These are phyloP conservation scores for Lachancea waltii DNA, from an alignment of 805 yeast species.

Conservation along the genomic window DNA sequence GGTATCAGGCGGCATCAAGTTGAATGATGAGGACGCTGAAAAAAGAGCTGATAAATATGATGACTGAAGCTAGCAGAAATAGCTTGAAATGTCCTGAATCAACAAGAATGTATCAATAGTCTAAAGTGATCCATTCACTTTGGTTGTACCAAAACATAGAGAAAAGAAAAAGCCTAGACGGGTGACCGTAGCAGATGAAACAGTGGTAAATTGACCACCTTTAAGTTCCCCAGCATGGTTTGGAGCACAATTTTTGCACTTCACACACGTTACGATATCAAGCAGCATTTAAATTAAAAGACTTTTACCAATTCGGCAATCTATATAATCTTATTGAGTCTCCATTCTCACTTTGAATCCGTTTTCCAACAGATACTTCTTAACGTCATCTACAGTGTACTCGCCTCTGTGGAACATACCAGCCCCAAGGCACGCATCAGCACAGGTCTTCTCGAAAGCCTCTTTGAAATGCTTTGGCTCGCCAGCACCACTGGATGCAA, in stretches of 20 bases:
- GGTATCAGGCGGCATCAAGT: conserved; percentile 68
- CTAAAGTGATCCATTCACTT: background rate
- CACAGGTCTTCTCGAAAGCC: conserved; percentile 71
- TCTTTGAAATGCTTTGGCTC: conserved; percentile 83
- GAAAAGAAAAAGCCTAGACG: no score
- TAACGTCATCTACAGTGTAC: conserved; percentile 80
- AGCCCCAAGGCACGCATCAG: conserved; percentile 98
- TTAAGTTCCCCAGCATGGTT: no score
- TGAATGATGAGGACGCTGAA: conserved; percentile 37
- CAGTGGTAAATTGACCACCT: no score
- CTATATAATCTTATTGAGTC: background rate
- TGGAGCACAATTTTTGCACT: no score
- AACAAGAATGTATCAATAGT: background rate
- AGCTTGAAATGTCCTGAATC: background rate
- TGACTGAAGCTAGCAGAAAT: conserved; percentile 32
- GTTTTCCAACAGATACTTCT: conserved; percentile 49
- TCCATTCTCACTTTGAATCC: conserved; percentile 76
- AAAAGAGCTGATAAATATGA: conserved; percentile 45
- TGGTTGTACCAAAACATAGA: background rate
- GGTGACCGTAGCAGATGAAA: no score
- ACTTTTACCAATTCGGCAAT: background rate
- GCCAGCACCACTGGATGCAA: conserved; percentile 98
- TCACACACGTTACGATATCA: no score
- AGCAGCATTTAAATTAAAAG: no score
- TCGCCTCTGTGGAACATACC: conserved; percentile 98